Evolutionary conservation across 345 rosid species (phyloP).

Genomic region (Pistacia vera): DNA sequence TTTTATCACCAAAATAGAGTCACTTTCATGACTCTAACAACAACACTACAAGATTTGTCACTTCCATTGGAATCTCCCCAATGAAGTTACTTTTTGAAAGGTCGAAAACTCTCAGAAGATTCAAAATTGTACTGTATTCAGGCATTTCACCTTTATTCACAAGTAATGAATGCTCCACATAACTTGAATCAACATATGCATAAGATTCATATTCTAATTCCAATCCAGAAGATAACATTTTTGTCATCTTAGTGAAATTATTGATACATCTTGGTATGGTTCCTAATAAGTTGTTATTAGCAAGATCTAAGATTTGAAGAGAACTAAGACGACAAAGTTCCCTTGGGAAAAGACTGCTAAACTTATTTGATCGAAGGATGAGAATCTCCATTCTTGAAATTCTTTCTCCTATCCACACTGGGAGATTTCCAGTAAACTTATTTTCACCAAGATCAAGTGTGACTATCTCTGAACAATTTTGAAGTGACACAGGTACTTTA

Average conservation of each 20-base stretch:
- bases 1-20: too few species aligned
- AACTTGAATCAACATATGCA: too few species aligned
- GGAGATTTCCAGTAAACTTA: conserved; percentile 5
- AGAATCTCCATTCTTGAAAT: not conserved
- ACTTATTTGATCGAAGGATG: conserved; percentile 18
- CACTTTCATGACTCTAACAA: not conserved
- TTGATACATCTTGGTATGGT: not conserved
- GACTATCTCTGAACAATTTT: not conserved
- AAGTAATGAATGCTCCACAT: not conserved
- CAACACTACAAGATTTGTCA: not conserved
- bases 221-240: not conserved
- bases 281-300: not conserved
- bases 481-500: not conserved
- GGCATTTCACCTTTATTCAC: not conserved
- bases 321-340: not conserved
- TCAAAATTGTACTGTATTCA: not conserved
- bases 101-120: not conserved
- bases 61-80: conserved; percentile 8
- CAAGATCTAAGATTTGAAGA: not conserved
- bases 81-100: not conserved
- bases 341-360: not conserved
- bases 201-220: too few species aligned
- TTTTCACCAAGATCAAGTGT: not conserved
- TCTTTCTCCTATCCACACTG: not conserved
- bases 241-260: not conserved